Evolutionary conservation across 352 stramenopile genomes (phyloP).

Genomic region (Pythium aquatile): DNA sequence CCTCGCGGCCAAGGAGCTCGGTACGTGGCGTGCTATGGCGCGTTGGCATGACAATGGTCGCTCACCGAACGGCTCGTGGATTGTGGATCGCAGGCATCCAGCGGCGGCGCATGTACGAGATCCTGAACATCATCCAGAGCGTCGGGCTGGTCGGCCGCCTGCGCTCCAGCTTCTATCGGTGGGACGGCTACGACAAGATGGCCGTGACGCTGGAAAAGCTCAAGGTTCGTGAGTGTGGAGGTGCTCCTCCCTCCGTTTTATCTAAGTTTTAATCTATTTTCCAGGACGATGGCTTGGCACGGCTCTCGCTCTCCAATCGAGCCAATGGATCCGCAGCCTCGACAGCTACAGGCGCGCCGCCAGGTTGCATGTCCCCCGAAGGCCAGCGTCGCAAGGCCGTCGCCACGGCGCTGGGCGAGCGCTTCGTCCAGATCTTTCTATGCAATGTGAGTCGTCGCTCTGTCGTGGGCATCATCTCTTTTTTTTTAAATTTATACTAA

Average conservation of each 20-base stretch:
- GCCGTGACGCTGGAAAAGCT: slow-evolving; percentile 26
- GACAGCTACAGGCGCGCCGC: neutral
- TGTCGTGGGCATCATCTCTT: neutral
- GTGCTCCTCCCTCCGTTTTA: too few species aligned
- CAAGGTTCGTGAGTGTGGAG: slow-evolving; percentile 21
- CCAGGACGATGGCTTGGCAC: slow-evolving; percentile 29
- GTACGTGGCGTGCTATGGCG: slow-evolving; percentile 15
- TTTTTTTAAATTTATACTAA: neutral
- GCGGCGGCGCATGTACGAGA: slow-evolving; percentile 37
- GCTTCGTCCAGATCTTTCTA: slow-evolving; percentile 41
- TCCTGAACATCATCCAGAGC: slow-evolving; percentile 46
- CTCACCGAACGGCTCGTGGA: neutral
- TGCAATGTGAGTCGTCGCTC: slow-evolving; percentile 28
- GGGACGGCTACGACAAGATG: slow-evolving; percentile 38
- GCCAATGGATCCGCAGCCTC: neutral
- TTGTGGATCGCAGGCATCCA: slow-evolving; percentile 29
- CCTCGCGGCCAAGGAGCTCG: slow-evolving; percentile 32
- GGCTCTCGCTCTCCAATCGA: slow-evolving; percentile 11
- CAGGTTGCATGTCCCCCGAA: slow-evolving; percentile 18
- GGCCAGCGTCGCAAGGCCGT: slow-evolving; percentile 34
- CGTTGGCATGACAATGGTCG: too few species aligned
- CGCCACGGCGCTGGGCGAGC: slow-evolving; percentile 34
- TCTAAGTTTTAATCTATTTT: slow-evolving; percentile 1
- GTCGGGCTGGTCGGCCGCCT: slow-evolving; percentile 34
- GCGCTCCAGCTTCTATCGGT: slow-evolving; percentile 34